Base-by-base conservation (phyloP, 2,329 filamentous ascomycete species). In the Pseudogymnoascus sp. region DNA sequence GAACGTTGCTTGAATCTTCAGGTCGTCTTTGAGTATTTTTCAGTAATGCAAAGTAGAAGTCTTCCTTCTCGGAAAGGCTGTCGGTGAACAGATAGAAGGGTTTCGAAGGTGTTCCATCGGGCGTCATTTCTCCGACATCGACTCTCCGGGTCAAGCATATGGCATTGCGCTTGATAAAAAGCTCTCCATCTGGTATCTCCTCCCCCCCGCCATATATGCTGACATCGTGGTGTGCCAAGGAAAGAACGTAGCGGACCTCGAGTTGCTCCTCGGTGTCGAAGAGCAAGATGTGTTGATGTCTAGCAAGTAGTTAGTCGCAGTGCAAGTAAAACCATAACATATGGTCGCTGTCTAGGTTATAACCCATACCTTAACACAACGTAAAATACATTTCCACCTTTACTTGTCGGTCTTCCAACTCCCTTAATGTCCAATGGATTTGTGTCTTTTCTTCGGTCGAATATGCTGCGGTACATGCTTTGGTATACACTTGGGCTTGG, bases 401-500 rank as follows among this genome's bases (percentile, higher is more conserved):
- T 82, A 71, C 80, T 85, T 60, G 73, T 69, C 41, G 69, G 64
- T 41, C 66, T 69, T n/a, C 66, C 69, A 59, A 38, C 66, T 30
- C 68, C 66, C 62, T 70, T 72, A 47, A 68, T 71, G 53, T 72
- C 71, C 38, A 71, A 64, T 65, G 69, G 71, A 47, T 66, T 69
- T 35, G 67, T 66, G 18, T 58, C 67, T 78, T 84, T 68, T 69
- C 88, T 92, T 69, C 93, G 84, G 68, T 96, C 91, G 72, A 99
- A 97, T 64, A 99, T 88, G 73, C 89, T 96, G 71, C 91, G 82
- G 75, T 99, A 99, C 91, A 99, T 97, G 73, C 89, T 89, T 80
- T 97, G 94, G 74, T 97, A 97, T 37, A 99, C 93, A 72, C 93
- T 97, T 61, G 89, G 91, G 70, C 91, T 96, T 61, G 91, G 88